Evolutionary conservation across 208 protist species (phyloP).

Genomic region (Angomonas deanei): DNA sequence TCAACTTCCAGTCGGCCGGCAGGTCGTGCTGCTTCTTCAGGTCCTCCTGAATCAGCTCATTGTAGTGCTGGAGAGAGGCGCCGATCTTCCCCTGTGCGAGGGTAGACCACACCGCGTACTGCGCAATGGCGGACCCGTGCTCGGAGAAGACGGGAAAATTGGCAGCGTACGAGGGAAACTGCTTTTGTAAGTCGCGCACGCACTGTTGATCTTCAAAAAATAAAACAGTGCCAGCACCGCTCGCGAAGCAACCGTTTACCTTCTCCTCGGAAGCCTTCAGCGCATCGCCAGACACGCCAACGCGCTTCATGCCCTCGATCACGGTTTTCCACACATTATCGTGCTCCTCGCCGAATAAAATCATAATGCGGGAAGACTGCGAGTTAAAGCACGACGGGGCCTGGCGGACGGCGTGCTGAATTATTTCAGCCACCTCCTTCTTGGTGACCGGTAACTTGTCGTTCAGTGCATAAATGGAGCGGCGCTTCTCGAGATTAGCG

Average conservation of each 20-base stretch:
- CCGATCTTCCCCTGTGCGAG: slow-evolving; percentile 37
- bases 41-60: slow-evolving; percentile 29
- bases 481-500: no score
- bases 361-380: slow-evolving; percentile 40
- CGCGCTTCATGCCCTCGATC: slow-evolving; percentile 24
- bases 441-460: slow-evolving; percentile 16
- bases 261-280: slow-evolving; percentile 29
- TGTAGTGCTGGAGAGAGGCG: slow-evolving; percentile 52
- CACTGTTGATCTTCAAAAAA: slow-evolving; percentile 44
- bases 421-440: slow-evolving; percentile 12
- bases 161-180: slow-evolving; percentile 32
- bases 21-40: slow-evolving; percentile 26
- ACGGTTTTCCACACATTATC: slow-evolving; percentile 46
- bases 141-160: slow-evolving; percentile 38
- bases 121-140: slow-evolving; percentile 42
- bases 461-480: slow-evolving; percentile 12
- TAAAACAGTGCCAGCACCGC: slow-evolving; percentile 47
- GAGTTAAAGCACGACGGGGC: slow-evolving; percentile 52
- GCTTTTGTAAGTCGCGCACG: slow-evolving; percentile 33
- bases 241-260: slow-evolving; percentile 37
- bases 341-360: slow-evolving; percentile 50
- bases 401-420: slow-evolving; percentile 28
- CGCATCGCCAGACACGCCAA: slow-evolving; percentile 7
- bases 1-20: slow-evolving; percentile 34
- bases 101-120: slow-evolving; percentile 52